phyloP scores from a whole-genome alignment of 2,329 filamentous ascomycete genomes.

The Aspergillus ochraceoroseus region DNA sequence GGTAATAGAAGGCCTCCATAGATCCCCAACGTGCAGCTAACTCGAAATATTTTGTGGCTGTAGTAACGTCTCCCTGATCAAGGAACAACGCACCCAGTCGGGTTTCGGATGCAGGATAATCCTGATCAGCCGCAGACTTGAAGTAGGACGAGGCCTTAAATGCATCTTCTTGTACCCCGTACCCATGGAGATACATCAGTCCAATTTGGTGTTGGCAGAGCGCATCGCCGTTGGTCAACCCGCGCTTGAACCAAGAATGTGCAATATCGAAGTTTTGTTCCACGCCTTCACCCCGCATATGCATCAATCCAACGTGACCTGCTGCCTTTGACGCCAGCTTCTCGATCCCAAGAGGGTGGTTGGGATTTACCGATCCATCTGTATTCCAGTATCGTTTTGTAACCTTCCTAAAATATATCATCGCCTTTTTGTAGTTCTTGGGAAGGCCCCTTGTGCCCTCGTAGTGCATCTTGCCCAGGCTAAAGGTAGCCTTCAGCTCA shows the following conservation, averaged over 20 bases:
- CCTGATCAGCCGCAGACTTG: conserved; percentile 73
- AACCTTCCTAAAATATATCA: conserved; percentile 74
- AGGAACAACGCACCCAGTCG: conserved; percentile 78
- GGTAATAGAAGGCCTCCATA: conserved; percentile 86
- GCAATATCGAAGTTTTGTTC: conserved; percentile 73
- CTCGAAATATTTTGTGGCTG: conserved; percentile 82
- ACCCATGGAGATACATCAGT: conserved; percentile 74
- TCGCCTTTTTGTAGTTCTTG: conserved; percentile 66
- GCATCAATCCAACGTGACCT: conserved; percentile 84
- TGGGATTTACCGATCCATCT: conserved; percentile 68
- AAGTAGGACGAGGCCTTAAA: conserved; percentile 70
- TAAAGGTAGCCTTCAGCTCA: conserved; percentile 80
- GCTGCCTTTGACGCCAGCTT: conserved; percentile 78
- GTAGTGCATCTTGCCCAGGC: conserved; percentile 79
- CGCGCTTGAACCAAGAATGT: conserved; percentile 76
- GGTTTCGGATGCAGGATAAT: conserved; percentile 74
- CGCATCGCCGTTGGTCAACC: conserved; percentile 68
- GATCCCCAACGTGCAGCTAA: conserved; percentile 75
- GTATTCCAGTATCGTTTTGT: conserved; percentile 76
- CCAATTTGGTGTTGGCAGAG: conserved; percentile 82
- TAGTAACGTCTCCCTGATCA: conserved; percentile 77
- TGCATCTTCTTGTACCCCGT: conserved; percentile 66
- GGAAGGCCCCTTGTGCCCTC: conserved; percentile 74
- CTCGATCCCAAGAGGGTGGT: conserved; percentile 65
- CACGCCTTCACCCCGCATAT: conserved; percentile 78